Evolutionary conservation across 2,329 filamentous ascomycete genomes (phyloP), one percentile per base, ranked within the genome.

Genomic region (Parastagonospora avenae): DNA sequence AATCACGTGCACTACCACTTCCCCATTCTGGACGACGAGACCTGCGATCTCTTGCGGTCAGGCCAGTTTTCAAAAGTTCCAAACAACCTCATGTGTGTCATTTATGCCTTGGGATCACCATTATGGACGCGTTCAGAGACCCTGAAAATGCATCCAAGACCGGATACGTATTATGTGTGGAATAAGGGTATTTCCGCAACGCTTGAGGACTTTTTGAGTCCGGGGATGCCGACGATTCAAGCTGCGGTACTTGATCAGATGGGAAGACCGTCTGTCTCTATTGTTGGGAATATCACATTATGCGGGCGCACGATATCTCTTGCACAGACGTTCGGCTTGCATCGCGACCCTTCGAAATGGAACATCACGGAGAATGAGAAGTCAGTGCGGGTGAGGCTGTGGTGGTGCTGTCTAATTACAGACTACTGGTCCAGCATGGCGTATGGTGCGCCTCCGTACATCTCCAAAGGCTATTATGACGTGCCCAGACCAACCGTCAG

Each of bases 381-480:
- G 56, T 74, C 77, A 8, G 68, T 80, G 12, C 75, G 82, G 6
- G 79, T 80, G 28, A 77, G 80, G 2, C 65, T 82, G 2, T 84
- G 82, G 80, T 84, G 82, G 82, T 81, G 78, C 4, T 79, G 83
- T 2, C 71, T 84, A 2, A 80, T 84, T 33, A 81, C 82, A 49
- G 82, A 84, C 64, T 76, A 80, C 35, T 85, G 82, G 80, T 77
- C 80, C 46, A 82, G 81, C 57, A 79, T 83, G 46, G 80, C 80
- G 4, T 82, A 84, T 58, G 82, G 81, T 4, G 78, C 80, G 2
- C 82, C 82, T 15, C 80, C 82, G 3, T 78, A 82, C 42, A 79
- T 83, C 9, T 72, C 76, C 2, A 79, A 78, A 50, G 76, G 77
- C 19, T 81, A 83, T 59, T 82, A 83, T 56, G 81, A 85, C 54